These are phyloP conservation scores for Stereum hirsutum DNA, from an alignment of 1,284 basidiomycete genomes.

Conservation along the genomic window DNA sequence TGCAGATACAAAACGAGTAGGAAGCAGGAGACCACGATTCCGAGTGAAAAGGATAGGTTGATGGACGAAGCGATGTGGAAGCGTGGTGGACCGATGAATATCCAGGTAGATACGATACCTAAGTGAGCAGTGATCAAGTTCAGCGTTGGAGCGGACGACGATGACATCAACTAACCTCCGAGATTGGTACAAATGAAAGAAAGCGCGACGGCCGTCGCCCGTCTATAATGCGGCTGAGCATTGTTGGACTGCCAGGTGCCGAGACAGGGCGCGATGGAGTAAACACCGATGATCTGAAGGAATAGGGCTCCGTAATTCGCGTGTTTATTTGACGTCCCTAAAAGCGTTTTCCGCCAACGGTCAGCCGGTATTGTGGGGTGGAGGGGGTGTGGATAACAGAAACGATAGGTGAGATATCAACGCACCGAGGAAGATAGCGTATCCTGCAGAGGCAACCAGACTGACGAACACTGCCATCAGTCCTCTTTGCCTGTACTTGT, in stretches of 20 bases:
- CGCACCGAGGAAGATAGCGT: conserved; percentile 37
- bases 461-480: conserved; percentile 25
- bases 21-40: conserved; percentile 1
- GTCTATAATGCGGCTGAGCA: not conserved
- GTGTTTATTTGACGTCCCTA: not conserved
- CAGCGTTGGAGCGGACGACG: not conserved
- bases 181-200: not conserved
- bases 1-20: conserved; percentile 6
- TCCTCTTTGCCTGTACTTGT: conserved; percentile 35
- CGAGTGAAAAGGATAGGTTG: conserved; percentile 9
- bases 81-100: conserved; percentile 7
- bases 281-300: not conserved
- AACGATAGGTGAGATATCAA: not conserved
- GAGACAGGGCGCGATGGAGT: not conserved
- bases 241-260: not conserved
- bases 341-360: not conserved
- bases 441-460: conserved; percentile 31
- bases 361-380: no score
- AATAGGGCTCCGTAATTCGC: not conserved
- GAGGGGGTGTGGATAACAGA: not conserved
- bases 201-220: not conserved
- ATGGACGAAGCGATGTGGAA: conserved; percentile 11
- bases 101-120: conserved; percentile 20
- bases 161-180: not conserved
- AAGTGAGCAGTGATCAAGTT: not conserved